Base-by-base conservation (phyloP, 2,329 filamentous ascomycete species). In the Penicillium frequentans region DNA sequence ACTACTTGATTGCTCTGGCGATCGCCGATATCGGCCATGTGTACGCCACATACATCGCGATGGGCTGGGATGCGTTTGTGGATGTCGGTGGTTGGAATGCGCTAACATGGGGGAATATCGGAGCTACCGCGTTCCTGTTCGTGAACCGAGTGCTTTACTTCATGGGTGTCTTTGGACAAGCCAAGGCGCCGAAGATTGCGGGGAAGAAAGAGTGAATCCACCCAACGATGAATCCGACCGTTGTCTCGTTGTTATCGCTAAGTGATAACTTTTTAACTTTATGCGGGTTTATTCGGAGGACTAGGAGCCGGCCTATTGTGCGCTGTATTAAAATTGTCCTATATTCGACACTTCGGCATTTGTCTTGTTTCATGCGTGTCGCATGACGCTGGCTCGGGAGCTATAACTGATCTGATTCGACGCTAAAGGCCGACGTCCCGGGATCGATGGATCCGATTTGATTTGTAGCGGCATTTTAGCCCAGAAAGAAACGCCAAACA, bases 101-200 rank as follows among this genome's bases (percentile, higher is more conserved):
- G 33, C 82, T 88, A 78, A 83, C 86, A n/a, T 90, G 86, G 84
- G 89, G 89, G 3, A 91, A 91, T 66, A 79, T 92, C 60, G 86
- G 82, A 8, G 80, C 82, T 49, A 90, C 88, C 26, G 82, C 73
- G 0, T 83, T 84, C 52, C 73, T 90, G 29, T 85, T 85, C 54
- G 52, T 82, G 26, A 82, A 82, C 55, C 79, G 87, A 44, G 76
- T 81, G 19, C 75, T 79, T 16, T 89, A 88, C 69, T 74, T 90
- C 6, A 55, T 80, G 16, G 87, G 86, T 1, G 37, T 82, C 2
- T 88, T 90, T 73, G 86, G 85, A 3, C 73, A 77, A 55, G 62
- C 68, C 13, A 68, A 57, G 57, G 63, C 59, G 16, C 50, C 59
- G 16, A 65, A 68, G 49, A 55, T 49, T 10, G 42, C 59, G 46